phyloP scores from a whole-genome alignment of 2,329 filamentous ascomycete genomes.

The Aplosporella prunicola region DNA sequence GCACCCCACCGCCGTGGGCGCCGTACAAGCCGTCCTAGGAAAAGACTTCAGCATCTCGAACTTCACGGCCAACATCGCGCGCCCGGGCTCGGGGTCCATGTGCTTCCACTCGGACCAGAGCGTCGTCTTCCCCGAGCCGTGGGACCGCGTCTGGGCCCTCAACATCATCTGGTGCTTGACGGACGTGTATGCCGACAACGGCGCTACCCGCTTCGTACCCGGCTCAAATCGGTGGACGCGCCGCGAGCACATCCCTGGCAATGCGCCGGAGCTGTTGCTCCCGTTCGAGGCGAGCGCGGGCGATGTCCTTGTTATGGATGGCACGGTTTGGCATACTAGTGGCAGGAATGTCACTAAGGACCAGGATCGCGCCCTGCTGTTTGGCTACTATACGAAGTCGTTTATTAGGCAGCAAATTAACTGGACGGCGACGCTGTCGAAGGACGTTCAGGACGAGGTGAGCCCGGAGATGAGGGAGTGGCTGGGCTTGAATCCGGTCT shows the following conservation, averaged over 20 bases:
- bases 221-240: constrained; percentile 13
- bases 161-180: constrained; percentile 25
- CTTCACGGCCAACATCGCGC: constrained; percentile 29
- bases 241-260: constrained; percentile 10
- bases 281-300: constrained; percentile 26
- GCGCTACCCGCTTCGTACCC: constrained; percentile 16
- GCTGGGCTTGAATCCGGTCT: constrained; percentile 18
- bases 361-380: constrained; percentile 24
- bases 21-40: constrained; percentile 22
- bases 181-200: constrained; percentile 23
- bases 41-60: constrained; percentile 25
- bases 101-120: constrained; percentile 27
- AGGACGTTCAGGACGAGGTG: constrained; percentile 19
- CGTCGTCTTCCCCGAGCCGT: constrained; percentile 26
- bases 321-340: constrained; percentile 26
- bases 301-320: constrained; percentile 26
- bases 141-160: constrained; percentile 16
- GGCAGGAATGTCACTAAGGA: constrained; percentile 25
- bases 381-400: constrained; percentile 24
- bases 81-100: constrained; percentile 22
- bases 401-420: constrained; percentile 25
- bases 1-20: constrained; percentile 20
- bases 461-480: constrained; percentile 20
- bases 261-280: constrained; percentile 20
- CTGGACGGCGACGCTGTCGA: constrained; percentile 23